A percentile compares a stretch with the other conserved stretches of the same genome.
Evolutionary conservation across 139 green algal species (phyloP).

Genomic region (Tetradesmus lagerheimii): DNA sequence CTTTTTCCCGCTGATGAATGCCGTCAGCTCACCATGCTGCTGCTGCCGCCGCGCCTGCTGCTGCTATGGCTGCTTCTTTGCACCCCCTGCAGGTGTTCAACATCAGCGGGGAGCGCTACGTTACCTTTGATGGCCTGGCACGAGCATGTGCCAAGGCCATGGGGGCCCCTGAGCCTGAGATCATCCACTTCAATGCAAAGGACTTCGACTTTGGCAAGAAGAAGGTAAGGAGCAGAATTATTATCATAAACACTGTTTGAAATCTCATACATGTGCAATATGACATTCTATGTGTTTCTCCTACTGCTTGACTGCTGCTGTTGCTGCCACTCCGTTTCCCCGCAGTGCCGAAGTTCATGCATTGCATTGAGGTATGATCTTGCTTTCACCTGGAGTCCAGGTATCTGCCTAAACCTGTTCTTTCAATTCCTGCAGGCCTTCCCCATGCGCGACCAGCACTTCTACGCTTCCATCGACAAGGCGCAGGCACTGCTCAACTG

Average conservation of each 20-base stretch:
- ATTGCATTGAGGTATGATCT: no score
- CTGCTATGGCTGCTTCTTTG: constrained; percentile 5
- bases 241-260: background rate
- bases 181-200: constrained; percentile 97
- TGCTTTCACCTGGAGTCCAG: no score
- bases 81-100: constrained; percentile 78
- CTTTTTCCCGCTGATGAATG: no score
- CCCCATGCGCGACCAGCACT: constrained; percentile 97
- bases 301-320: no score
- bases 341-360: no score
- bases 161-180: constrained; percentile 87
- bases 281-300: no score
- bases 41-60: background rate
- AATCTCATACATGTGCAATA: background rate
- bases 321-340: no score
- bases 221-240: constrained; percentile 42
- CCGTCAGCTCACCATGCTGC: background rate
- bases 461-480: constrained; percentile 97
- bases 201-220: constrained; percentile 95
- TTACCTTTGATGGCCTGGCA: constrained; percentile 97
- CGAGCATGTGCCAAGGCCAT: constrained; percentile 92
- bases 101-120: constrained; percentile 81
- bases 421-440: constrained; percentile 81
- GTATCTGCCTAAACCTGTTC: no score
- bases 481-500: constrained; percentile 90